Base-by-base conservation (phyloP, 164 flowering plant genomes). In the Magnolia kwangsiensis region DNA sequence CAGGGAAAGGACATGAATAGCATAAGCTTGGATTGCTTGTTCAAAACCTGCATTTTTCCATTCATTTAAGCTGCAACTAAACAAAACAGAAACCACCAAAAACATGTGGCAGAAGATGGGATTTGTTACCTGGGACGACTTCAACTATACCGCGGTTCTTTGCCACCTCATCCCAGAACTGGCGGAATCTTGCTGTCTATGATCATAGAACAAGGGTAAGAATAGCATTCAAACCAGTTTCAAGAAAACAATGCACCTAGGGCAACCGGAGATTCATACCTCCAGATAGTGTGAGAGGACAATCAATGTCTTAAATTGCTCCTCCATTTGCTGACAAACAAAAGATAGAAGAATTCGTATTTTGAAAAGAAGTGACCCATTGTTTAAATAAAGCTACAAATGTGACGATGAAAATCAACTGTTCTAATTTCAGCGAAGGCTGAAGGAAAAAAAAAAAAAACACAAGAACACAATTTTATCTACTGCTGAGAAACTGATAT, bases 121-220 rank as follows among this genome's bases (percentile, higher is more conserved):
- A 3, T 13, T 5, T 37, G 24, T 67, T 87, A 94, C 99, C 99
- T 83, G 98, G 96, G 67, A 94, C 97, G 75, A 87, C 92, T 82
- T 96, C 99, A 71, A 96, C 86, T 61, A 94, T 86, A 81, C 94
- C 89, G 51, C 97, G 97, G 79, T 83, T 91, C 87, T 93, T 96
- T 19, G 98, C 91, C 19, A 97, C 99, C 85, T 96, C 99, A 81
- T 92, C 99, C 99, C 99, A 96, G 79, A 96, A 96, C 79, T 93
- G 96, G 37, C 88, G 86, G 81, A 96, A 96, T 68, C 97, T 90
- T 75, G 97, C 97, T 24, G 98, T 96, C 99, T 96, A 86, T 74
- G 85, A 16, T 79, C 8, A 65, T 7, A 9, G 18, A 37, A 29
- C 45, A 6, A 20, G 71, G 13, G 8, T 37, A 37, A 68, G 71